A percentile compares a stretch with the other conserved stretches of the same genome.
Evolutionary conservation across 352 stramenopile species (phyloP).

Genomic region (Aphanomyces invadans): DNA sequence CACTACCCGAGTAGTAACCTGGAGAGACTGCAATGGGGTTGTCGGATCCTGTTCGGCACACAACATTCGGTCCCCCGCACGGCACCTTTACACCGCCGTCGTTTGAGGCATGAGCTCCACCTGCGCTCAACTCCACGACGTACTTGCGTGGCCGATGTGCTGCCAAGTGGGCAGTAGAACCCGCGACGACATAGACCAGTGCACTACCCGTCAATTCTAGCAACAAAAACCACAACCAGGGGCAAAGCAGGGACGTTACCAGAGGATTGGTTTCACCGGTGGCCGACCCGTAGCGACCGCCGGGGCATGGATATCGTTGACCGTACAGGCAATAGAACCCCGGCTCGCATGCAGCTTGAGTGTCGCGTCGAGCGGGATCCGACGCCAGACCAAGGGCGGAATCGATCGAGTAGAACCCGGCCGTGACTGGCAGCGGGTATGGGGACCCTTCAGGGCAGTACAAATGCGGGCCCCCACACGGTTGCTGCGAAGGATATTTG

Average conservation of each 20-base stretch:
- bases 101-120: neutral
- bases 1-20: slow-evolving; percentile 68
- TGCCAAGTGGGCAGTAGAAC: slow-evolving; percentile 57
- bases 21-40: slow-evolving; percentile 29
- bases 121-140: neutral
- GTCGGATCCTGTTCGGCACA: slow-evolving; percentile 49
- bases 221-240: neutral
- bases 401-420: slow-evolving; percentile 21
- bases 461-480: slow-evolving; percentile 11
- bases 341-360: slow-evolving; percentile 49
- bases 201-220: slow-evolving; percentile 29
- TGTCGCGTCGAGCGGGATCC: slow-evolving; percentile 23
- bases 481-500: neutral
- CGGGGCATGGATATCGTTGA: slow-evolving; percentile 46
- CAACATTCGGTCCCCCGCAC: slow-evolving; percentile 37
- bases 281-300: slow-evolving; percentile 42
- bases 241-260: neutral
- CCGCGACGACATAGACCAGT: slow-evolving; percentile 48
- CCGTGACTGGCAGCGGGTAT: slow-evolving; percentile 9
- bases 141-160: slow-evolving; percentile 31
- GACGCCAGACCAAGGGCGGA: slow-evolving; percentile 1
- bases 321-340: slow-evolving; percentile 53
- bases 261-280: slow-evolving; percentile 38
- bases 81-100: slow-evolving; percentile 23
- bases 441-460: slow-evolving; percentile 24